Evolutionary conservation across 2,329 filamentous ascomycete species (phyloP), one percentile per base, ranked within the genome.

Genomic region (Cladosporium velox): DNA sequence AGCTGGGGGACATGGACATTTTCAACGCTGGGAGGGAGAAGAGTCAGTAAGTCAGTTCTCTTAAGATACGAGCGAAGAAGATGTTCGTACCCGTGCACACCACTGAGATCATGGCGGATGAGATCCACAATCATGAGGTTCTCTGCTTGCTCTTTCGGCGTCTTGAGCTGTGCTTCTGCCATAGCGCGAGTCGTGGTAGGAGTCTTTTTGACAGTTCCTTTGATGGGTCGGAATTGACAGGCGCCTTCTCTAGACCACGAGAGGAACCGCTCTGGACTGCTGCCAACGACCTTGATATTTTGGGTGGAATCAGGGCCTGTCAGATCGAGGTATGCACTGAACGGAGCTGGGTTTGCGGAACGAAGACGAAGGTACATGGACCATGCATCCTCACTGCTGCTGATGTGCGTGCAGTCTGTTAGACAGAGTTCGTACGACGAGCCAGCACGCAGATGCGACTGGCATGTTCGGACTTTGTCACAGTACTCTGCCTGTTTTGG

Each of bases 111-210:
- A 75, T 98, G 94, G 0, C 94, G 87, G n/a, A 97, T 95, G 0
- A 98, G 84, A 77, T 98, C 94, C 2, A 97, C 93, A 72, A 98
- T 97, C 95, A 98, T 98, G 28, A 98, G 85, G 74, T 98, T 98
- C 81, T 98, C 94, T 0, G 94, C 94, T 72, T 91, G 89, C 77
- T 98, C 95, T 77, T 98, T 98, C 26, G 91, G 90, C 0, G 91
- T 86, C 66, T 90, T 87, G 15, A 97, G 85, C 47, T 96, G 86
- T 32, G 81, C 80, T 67, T 89, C 87, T 0, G 94, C 93, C 72
- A 91, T 85, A 5, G 84, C 85, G n/a, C 90, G 82, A 0, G 90
- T 95, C 44, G 90, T 87, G 1, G 82, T 83, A 0, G 83, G 81
- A 0, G 85, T 86, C 72, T 96, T 96, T 72, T 89, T 89, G n/a